Conservation (phyloP, 192 early-diverging fungal species). For the Coemansia pectinata region DNA sequence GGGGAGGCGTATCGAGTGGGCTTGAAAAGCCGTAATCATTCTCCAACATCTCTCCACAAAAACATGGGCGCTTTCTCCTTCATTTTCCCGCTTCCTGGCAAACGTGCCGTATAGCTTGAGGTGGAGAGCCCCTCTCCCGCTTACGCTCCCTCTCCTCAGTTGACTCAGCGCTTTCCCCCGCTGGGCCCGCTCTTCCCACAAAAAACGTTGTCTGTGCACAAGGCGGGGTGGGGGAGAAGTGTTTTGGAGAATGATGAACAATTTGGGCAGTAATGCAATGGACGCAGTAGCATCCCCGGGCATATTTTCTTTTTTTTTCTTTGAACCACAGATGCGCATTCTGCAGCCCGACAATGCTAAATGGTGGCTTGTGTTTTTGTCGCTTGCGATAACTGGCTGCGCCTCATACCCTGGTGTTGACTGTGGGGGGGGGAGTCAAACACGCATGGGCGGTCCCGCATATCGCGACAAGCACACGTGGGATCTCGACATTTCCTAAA, state of each 20-base stretch:
- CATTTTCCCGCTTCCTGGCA: not conserved
- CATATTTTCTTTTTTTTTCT: not conserved
- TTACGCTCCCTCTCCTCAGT: no score
- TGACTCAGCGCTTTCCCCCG: not conserved
- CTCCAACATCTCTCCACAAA: constrained; percentile 10
- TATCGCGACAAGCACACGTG: not conserved
- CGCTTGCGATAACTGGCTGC: constrained; percentile 9
- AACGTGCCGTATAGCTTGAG: not conserved
- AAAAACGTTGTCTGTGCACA: constrained; percentile 6
- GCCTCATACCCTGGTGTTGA: constrained; percentile 5
- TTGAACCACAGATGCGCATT: not conserved
- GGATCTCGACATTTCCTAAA: not conserved
- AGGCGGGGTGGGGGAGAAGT: not conserved
- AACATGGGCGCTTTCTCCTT: not conserved
- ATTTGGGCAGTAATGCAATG: not conserved
- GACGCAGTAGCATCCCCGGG: not conserved
- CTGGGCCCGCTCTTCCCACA: not conserved
- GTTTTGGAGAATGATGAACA: not conserved
- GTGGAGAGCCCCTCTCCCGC: not conserved
- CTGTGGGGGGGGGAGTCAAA: not conserved
- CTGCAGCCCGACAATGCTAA: not conserved
- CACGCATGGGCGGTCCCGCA: not conserved
- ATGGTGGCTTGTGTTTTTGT: constrained; percentile 11
- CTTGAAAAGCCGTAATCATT: constrained; percentile 20
- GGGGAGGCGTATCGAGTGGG: not conserved